phyloP scores from a whole-genome alignment of 331 rosid genomes.

The Malus hybrid region DNA sequence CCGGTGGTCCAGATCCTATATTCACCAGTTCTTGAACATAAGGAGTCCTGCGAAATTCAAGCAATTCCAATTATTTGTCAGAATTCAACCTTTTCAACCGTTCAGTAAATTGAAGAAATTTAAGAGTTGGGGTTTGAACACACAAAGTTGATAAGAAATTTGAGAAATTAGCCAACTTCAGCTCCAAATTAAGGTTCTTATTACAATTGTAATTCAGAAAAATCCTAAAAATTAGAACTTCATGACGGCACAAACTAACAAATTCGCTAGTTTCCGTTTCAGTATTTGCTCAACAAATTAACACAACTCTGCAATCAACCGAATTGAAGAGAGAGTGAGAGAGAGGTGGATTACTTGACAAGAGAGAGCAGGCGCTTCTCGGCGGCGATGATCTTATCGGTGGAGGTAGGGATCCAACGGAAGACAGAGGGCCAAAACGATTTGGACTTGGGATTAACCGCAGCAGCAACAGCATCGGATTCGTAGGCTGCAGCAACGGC shows the following conservation, averaged over 20 bases:
- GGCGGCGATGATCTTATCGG: constrained; percentile 67
- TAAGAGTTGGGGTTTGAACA: neutral
- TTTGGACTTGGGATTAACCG: constrained; percentile 1
- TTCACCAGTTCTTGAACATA: constrained; percentile 84
- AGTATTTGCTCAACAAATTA: too few species aligned
- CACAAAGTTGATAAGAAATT: neutral
- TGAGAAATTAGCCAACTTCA: neutral
- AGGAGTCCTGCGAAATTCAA: constrained; percentile 57
- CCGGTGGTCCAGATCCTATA: constrained; percentile 92
- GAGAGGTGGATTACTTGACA: constrained; percentile 40
- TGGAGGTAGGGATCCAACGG: constrained; percentile 92
- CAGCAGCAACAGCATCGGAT: neutral
- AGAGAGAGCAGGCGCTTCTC: constrained; percentile 93
- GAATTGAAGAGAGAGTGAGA: neutral
- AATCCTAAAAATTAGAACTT: neutral
- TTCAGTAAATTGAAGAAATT: neutral
- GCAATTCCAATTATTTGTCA: neutral
- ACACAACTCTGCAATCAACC: constrained; percentile 18
- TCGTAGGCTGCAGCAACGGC: neutral
- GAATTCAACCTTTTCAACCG: neutral
- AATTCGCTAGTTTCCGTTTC: neutral
- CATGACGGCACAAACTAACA: neutral
- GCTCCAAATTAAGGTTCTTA: neutral
- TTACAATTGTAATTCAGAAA: neutral
- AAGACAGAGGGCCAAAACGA: constrained; percentile 71